These are phyloP conservation scores for Brettanomyces naardenensis DNA, from an alignment of 805 yeast species.

Conservation along the genomic window DNA sequence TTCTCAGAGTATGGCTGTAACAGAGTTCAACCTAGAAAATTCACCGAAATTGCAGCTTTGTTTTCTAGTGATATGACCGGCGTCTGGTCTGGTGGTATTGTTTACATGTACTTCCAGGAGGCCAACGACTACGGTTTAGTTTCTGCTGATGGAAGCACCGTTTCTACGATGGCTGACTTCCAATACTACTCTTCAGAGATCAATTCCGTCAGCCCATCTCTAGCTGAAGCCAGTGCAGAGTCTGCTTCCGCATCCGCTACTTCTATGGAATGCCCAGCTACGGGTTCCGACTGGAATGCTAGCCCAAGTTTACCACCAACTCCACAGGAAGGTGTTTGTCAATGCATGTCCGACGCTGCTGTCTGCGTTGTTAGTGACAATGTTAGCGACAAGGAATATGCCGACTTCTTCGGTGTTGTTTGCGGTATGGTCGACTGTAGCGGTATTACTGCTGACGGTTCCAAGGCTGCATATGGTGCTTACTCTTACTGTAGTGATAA, in stretches of 20 bases:
- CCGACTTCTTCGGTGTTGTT: constrained; percentile 46
- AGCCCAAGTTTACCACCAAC: constrained; percentile 69
- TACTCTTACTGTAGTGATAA: constrained; percentile 64
- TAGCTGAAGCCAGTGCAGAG: constrained; percentile 32
- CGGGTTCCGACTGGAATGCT: constrained; percentile 53
- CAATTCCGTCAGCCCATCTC: constrained; percentile 44
- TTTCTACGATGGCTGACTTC: constrained; percentile 57
- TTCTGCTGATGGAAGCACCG: constrained; percentile 34
- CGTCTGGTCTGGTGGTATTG: constrained; percentile 88
- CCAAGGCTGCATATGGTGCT: constrained; percentile 61
- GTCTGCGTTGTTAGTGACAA: constrained; percentile 52
- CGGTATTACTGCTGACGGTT: constrained; percentile 57
- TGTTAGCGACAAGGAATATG: constrained; percentile 50
- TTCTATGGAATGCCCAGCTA: constrained; percentile 55
- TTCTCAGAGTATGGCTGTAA: constrained; percentile 85
- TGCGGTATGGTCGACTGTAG: constrained; percentile 51
- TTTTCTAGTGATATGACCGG: constrained; percentile 66
- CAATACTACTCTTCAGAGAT: constrained; percentile 55
- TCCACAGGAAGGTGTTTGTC: constrained; percentile 57
- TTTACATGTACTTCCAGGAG: constrained; percentile 79
- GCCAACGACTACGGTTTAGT: constrained; percentile 71
- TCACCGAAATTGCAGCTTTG: constrained; percentile 62
- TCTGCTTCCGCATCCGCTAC: constrained; percentile 30
- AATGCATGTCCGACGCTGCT: constrained; percentile 50
- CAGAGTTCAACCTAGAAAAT: constrained; percentile 57